A percentile compares a stretch with the other conserved stretches of the same genome.
Evolutionary conservation across 371 early-diverging fungal genomes (phyloP).

Genomic region (Actinomucor elegans): DNA sequence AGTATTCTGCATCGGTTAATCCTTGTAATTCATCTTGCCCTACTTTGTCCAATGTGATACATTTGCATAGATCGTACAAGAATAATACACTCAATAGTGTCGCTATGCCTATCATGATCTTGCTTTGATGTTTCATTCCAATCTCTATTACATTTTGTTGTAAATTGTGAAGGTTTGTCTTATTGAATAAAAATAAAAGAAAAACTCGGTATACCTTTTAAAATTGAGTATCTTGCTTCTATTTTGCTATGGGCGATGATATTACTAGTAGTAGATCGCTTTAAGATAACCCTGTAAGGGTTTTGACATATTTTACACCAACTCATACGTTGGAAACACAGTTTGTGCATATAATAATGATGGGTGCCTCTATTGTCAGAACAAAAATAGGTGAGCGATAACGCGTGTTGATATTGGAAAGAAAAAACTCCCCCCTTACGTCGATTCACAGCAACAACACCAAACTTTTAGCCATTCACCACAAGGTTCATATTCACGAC

Average conservation of each 20-base stretch:
- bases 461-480: slow-evolving; percentile 2
- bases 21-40: background rate
- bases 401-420: too few species aligned
- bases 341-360: background rate
- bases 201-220: background rate
- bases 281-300: background rate
- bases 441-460: background rate
- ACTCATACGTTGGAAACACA: background rate
- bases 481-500: background rate
- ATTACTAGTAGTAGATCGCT: too few species aligned
- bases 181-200: background rate
- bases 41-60: background rate
- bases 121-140: background rate
- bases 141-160: background rate
- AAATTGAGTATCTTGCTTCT: too few species aligned
- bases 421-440: background rate
- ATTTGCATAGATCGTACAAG: background rate
- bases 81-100: background rate
- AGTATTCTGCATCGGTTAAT: background rate
- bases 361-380: background rate
- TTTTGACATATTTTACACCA: background rate
- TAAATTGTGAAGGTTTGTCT: background rate
- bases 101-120: too few species aligned
- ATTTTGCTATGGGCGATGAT: background rate
- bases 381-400: background rate